Base-by-base conservation (phyloP, 495 filamentous ascomycete genomes). In the Hyaloscypha hepaticicola region DNA sequence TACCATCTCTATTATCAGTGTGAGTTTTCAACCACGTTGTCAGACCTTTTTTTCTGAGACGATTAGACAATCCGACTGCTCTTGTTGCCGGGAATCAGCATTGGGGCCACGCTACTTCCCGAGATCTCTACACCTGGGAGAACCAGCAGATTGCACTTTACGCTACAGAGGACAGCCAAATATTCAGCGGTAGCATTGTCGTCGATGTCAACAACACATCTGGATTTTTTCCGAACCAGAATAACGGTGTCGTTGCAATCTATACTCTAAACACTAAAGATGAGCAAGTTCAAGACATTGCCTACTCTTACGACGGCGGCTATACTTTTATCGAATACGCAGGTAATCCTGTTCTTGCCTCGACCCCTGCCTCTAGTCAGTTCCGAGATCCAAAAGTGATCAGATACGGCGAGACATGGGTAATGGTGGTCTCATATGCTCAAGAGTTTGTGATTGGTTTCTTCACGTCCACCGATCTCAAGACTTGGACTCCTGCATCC, bases 341-440 rank as follows among this genome's bases (percentile, higher is more conserved):
- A 29, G 72, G 55, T 1, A 86, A 88, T 57, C 84, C 85, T 5
- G 76, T 87, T 29, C 79, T 87, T 21, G 68, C 70, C 25, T 76
- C 74, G 51, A 64, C 52, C 27, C 33, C 52, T n/a, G 45, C 49
- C 19, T 76, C 78, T 4, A 72, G 70, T 22, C 78, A 87, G 33
- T 87, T 86, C 72, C 80, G 85, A 19, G 84, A 87, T 69, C 84
- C 85, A 0, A 82, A 83, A 66, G 77, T 86, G 9, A 74, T 84
- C 60, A 82, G 83, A 77, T 78, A 86, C 55, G 74, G 74, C 5
- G 57, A 76, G 16, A 74, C 74, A 55, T 87, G 84, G 85, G 74
- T 84, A 19, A 78, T 78, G 58, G 77, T 83, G 0, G 68, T 81
- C 19, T 62, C 80, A 5, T 80, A 82, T 38, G 71, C 82, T 5